Base-by-base conservation (phyloP, 805 yeast genomes). In the Ogataea pignaliae region DNA sequence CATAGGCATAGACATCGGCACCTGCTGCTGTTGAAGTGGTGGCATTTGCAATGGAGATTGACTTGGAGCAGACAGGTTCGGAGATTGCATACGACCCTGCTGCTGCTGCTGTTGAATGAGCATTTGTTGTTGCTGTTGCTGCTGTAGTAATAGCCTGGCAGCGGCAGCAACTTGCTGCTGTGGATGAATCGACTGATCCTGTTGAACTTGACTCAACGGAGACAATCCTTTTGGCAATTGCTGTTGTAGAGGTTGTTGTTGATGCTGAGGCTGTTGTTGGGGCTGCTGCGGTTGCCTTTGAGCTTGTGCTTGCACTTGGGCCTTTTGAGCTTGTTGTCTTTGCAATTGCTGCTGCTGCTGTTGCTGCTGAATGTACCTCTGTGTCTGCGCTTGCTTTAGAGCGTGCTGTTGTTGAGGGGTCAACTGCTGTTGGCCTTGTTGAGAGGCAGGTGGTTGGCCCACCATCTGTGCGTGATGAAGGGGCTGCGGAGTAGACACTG, bases 251-350 rank as follows among this genome's bases (percentile, higher is more conserved):
- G 39, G 42, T n/a, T 29, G 36, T 11, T 34, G 43, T 14, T 26
- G 45, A 30, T 29, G 39, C 32, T 43, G 54, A 37, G 18, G 50
- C 30, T 40, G 45, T 34, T 38, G 45, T 17, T 38, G 32, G 12
- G 34, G 40, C 32, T 36, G 36, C 45, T 43, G 59, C 14, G 40
- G 54, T 39, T 55, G 62, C 29, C 48, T 59, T 2, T 47, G 57
- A 16, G 44, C 46, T 40, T 42, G 40, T n/a, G 15, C 44, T 34
- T 42, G 55, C 28, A 45, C 53, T 36, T 44, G 26, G 10, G 26
- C 42, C 21, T 40, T 46, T 16, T 34, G 14, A 17, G 31, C 21
- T 21, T 40, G 48, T 34, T 40, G 48, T n/a, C 40, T 48, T 29
- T 45, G 48, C 36, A 46, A 52, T 16, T 44, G 51, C 32, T 39